phyloP scores from a whole-genome alignment of 495 filamentous ascomycete genomes.

The Xylaria grammica region DNA sequence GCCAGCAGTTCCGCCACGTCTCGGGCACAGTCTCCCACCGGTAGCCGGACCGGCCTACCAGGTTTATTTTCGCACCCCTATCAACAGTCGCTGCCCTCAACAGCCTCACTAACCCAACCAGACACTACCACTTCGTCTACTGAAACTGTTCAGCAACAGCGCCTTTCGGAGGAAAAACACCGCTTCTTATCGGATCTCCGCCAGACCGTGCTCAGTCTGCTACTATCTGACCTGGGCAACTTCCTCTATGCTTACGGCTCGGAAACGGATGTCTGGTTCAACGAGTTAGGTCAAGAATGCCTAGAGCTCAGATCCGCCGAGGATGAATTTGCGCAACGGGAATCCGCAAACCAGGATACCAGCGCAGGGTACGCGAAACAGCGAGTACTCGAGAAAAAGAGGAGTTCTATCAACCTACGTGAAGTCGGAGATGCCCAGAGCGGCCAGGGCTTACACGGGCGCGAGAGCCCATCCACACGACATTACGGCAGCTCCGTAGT shows the following conservation, averaged over 20 bases:
- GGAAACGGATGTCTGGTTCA: conserved; percentile 93
- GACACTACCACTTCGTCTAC: conserved; percentile 63
- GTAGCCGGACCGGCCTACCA: conserved; percentile 57
- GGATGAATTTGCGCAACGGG: conserved; percentile 50
- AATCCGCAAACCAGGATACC: conserved; percentile 42
- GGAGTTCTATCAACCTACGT: conserved; percentile 57
- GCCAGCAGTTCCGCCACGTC: conserved; percentile 63
- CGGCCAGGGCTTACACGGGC: conserved; percentile 35
- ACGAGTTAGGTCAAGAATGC: conserved; percentile 74
- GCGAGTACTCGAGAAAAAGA: conserved; percentile 64
- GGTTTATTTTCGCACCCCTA: conserved; percentile 50
- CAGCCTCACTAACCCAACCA: conserved; percentile 50
- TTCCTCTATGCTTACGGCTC: conserved; percentile 83
- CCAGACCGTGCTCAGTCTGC: conserved; percentile 79
- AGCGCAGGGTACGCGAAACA: conserved; percentile 53
- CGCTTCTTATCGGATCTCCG: conserved; percentile 77
- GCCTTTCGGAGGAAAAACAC: conserved; percentile 56
- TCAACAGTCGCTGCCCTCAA: conserved; percentile 45
- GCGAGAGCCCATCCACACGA: conserved; percentile 38
- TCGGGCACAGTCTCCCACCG: conserved; percentile 60
- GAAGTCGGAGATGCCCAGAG: conserved; percentile 41
- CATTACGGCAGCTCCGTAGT: conserved; percentile 49
- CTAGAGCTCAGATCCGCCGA: conserved; percentile 76
- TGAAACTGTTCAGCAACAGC: conserved; percentile 63
- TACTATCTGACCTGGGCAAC: conserved; percentile 88